A percentile compares a stretch with the other conserved stretches of the same genome.
phyloP scores from a whole-genome alignment of 2,329 filamentous ascomycete genomes.

The Hypoxylon sp. region DNA sequence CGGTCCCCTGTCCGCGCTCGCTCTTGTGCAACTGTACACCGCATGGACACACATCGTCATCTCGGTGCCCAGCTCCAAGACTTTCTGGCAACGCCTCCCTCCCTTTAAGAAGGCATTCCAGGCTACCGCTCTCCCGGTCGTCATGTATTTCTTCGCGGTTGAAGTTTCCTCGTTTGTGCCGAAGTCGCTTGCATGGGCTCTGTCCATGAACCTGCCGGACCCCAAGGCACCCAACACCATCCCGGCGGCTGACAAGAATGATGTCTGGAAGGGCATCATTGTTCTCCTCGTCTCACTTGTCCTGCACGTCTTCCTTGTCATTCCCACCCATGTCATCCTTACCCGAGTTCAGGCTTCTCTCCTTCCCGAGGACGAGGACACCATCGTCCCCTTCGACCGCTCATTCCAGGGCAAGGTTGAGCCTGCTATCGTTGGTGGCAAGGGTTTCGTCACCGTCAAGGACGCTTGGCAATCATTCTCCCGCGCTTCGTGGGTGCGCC shows the following conservation, averaged over 20 bases:
- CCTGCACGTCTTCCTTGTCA: conserved; percentile 71
- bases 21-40: conserved; percentile 76
- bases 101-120: conserved; percentile 72
- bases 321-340: conserved; percentile 82
- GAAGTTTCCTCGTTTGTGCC: conserved; percentile 64
- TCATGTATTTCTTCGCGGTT: conserved; percentile 70
- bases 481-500: conserved; percentile 76
- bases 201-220: conserved; percentile 61
- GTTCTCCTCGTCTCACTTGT: conserved; percentile 61
- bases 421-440: conserved; percentile 79
- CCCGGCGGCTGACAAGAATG: conserved; percentile 54
- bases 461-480: conserved; percentile 87
- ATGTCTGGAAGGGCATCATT: conserved; percentile 61
- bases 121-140: conserved; percentile 76
- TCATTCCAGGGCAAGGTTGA: conserved; percentile 82
- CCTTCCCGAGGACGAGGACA: conserved; percentile 82
- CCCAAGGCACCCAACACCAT: conserved; percentile 55
- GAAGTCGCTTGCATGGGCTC: conserved; percentile 58
- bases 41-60: conserved; percentile 91
- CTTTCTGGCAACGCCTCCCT: conserved; percentile 78
- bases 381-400: conserved; percentile 91
- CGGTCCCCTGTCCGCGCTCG: conserved; percentile 69
- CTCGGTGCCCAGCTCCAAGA: conserved; percentile 71
- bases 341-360: conserved; percentile 89
- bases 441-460: conserved; percentile 75